Percentiles rank a stretch among this genome's conserved stretches.
Evolutionary conservation across 2,329 filamentous ascomycete species (phyloP).

Genomic region (Colletotrichum spaethianum): DNA sequence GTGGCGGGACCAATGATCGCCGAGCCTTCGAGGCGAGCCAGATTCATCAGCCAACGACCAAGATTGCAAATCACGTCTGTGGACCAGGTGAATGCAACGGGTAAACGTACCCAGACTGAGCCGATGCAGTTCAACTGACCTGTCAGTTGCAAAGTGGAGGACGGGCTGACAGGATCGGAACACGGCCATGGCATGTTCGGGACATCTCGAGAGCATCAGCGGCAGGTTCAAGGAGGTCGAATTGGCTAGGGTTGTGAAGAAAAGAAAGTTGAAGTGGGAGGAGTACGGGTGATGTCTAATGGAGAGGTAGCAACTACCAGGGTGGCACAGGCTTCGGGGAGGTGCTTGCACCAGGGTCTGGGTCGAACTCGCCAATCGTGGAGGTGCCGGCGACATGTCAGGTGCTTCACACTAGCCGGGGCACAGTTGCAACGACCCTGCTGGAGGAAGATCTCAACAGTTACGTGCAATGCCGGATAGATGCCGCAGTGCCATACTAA

Average conservation of each 20-base stretch:
- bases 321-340: slow-evolving; percentile 19
- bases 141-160: slow-evolving; percentile 25
- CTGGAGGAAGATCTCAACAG: neutral
- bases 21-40: neutral
- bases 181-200: slow-evolving; percentile 5
- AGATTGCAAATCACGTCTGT: neutral
- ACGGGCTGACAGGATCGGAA: slow-evolving; percentile 8
- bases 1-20: neutral
- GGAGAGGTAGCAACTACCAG: neutral
- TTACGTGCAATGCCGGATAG: neutral
- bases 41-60: slow-evolving; percentile 14
- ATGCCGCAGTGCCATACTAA: slow-evolving; percentile 24
- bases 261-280: slow-evolving; percentile 34
- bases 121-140: slow-evolving; percentile 12
- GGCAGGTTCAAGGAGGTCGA: neutral
- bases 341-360: slow-evolving; percentile 12
- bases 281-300: slow-evolving; percentile 8
- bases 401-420: slow-evolving; percentile 3
- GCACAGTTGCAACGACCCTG: slow-evolving; percentile 1
- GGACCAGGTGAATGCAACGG: neutral
- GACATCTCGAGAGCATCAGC: neutral
- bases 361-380: slow-evolving; percentile 28
- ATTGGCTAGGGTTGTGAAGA: neutral
- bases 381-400: neutral
- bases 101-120: slow-evolving; percentile 13